phyloP scores from a whole-genome alignment of 345 rosid genomes.

The Eucalyptus viminalis region DNA sequence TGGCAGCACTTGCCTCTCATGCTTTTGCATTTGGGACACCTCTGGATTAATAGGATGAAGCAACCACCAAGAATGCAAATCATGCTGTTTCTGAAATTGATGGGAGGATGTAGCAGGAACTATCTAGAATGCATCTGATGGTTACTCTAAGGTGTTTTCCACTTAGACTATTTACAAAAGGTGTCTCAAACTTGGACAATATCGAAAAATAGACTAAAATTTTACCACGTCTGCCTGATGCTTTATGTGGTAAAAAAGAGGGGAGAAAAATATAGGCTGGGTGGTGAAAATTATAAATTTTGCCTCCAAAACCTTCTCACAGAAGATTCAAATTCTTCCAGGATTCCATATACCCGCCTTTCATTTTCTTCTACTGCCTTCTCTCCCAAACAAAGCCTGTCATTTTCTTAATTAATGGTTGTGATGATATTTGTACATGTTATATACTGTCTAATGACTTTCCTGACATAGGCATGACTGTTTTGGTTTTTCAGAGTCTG shows the following conservation, averaged over 20 bases:
- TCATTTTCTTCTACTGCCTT: neutral
- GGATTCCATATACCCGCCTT: neutral
- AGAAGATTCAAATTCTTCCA: neutral
- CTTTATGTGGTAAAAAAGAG: neutral
- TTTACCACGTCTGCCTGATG: neutral
- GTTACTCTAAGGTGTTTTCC: neutral
- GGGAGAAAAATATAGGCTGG: neutral
- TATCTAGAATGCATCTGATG: neutral
- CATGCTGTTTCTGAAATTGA: neutral
- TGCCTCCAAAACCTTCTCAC: neutral
- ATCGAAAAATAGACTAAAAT: neutral
- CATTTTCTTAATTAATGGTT: neutral
- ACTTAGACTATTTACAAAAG: neutral
- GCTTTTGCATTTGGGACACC: neutral
- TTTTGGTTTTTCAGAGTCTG: neutral
- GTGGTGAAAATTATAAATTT: neutral
- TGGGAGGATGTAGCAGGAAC: neutral
- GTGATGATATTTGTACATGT: neutral
- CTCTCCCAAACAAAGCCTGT: neutral
- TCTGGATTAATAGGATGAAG: neutral
- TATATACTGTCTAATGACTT: neutral
- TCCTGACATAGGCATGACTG: neutral
- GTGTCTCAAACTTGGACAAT: neutral
- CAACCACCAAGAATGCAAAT: neutral
- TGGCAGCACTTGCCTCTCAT: neutral